Percentiles rank a stretch among this genome's conserved stretches.
Evolutionary conservation across 148 eudicot species (phyloP).

Genomic region (Euryodendron excelsum): DNA sequence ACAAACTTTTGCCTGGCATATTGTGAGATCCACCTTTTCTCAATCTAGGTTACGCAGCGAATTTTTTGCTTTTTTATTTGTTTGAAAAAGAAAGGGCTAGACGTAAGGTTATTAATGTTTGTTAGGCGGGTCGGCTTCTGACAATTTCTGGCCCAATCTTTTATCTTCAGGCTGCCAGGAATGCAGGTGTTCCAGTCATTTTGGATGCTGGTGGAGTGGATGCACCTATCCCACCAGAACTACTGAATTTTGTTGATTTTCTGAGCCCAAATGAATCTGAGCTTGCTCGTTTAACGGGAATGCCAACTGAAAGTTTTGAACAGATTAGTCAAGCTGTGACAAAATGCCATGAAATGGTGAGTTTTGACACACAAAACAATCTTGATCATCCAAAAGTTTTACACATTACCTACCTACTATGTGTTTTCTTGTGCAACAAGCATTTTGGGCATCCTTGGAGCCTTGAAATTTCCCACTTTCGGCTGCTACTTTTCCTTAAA

Average conservation of each 20-base stretch:
- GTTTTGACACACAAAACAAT: constrained; percentile 11
- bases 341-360: constrained; percentile 75
- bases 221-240: constrained; percentile 60
- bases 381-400: background rate
- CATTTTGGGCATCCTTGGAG: background rate
- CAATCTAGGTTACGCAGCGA: background rate
- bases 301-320: constrained; percentile 72
- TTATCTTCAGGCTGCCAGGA: constrained; percentile 56
- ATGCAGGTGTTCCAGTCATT: constrained; percentile 62
- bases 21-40: too few relatives aligned
- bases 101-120: background rate
- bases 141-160: background rate
- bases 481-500: background rate
- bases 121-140: background rate
- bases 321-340: constrained; percentile 71
- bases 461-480: background rate
- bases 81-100: background rate
- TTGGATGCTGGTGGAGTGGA: constrained; percentile 83
- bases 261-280: constrained; percentile 89
- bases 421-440: background rate
- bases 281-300: constrained; percentile 77
- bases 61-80: background rate
- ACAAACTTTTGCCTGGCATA: too few relatives aligned
- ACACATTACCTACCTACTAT: background rate
- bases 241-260: constrained; percentile 46